phyloP scores from a whole-genome alignment of 2,329 filamentous ascomycete species.

The Cryoendolithus antarcticus region DNA sequence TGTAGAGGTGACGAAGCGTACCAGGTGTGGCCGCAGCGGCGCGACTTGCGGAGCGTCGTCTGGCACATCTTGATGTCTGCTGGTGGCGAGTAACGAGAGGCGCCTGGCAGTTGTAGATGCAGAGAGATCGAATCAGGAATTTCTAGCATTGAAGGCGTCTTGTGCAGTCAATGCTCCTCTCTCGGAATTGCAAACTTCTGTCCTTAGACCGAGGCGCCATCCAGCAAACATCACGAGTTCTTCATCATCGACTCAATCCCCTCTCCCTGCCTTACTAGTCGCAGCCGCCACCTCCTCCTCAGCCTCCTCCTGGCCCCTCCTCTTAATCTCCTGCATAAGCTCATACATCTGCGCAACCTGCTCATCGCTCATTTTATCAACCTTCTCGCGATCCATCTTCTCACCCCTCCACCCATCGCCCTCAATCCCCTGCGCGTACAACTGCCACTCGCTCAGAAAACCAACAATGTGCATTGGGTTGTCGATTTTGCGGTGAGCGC shows the following conservation, averaged over 20 bases:
- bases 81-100: neutral
- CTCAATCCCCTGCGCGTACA: constrained; percentile 85
- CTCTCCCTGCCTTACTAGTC: constrained; percentile 2
- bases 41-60: constrained; percentile 32
- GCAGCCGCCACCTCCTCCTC: constrained; percentile 16
- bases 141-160: too few relatives aligned
- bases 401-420: constrained; percentile 75
- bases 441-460: constrained; percentile 92
- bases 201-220: neutral
- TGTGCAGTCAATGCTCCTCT: too few relatives aligned
- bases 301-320: constrained; percentile 36
- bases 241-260: neutral
- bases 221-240: neutral
- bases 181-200: too few relatives aligned
- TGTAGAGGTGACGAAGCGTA: constrained; percentile 3
- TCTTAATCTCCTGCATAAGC: constrained; percentile 70
- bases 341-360: constrained; percentile 91
- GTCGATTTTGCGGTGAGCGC: constrained; percentile 68
- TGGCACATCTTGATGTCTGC: constrained; percentile 31
- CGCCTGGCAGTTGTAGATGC: too few relatives aligned
- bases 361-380: constrained; percentile 87
- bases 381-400: constrained; percentile 68
- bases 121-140: too few relatives aligned
- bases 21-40: constrained; percentile 37
- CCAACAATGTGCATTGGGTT: constrained; percentile 91